A percentile compares a stretch with the other conserved stretches of the same genome.
Evolutionary conservation across 2,329 filamentous ascomycete genomes (phyloP).

Genomic region (Xylogone sp.): DNA sequence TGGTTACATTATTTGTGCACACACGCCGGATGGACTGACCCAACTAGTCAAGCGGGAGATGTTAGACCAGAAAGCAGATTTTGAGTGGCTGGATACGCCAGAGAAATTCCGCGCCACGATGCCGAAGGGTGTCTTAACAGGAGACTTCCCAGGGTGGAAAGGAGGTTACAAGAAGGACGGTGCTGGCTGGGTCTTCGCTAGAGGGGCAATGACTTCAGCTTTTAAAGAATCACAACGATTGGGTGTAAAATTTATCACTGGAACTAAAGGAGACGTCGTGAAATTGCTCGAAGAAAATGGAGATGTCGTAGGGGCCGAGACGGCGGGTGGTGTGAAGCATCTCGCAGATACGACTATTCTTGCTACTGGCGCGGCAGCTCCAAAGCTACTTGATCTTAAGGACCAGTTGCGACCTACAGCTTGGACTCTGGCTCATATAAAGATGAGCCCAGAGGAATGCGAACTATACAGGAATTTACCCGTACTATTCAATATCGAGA

Average conservation of each 20-base stretch:
- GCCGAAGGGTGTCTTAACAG: conserved; percentile 47
- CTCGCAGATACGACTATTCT: conserved; percentile 42
- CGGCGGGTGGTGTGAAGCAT: conserved; percentile 36
- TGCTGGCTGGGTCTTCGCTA: conserved; percentile 52
- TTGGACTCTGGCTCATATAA: conserved; percentile 49
- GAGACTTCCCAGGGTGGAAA: conserved; percentile 45
- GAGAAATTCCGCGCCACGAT: conserved; percentile 46
- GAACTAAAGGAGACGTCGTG: conserved; percentile 33
- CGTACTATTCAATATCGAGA: conserved; percentile 44
- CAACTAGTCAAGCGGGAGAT: conserved; percentile 33
- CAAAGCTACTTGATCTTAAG: conserved; percentile 44
- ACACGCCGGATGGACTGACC: conserved; percentile 33
- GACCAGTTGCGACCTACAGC: conserved; percentile 49
- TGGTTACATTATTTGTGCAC: conserved; percentile 41
- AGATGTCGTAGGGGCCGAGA: conserved; percentile 39
- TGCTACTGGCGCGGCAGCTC: conserved; percentile 44
- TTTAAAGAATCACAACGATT: conserved; percentile 39
- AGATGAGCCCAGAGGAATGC: conserved; percentile 41
- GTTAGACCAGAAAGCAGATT: conserved; percentile 26
- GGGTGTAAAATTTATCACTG: conserved; percentile 44
- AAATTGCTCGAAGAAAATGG: conserved; percentile 33
- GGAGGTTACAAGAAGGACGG: conserved; percentile 41
- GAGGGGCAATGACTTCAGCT: conserved; percentile 42
- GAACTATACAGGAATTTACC: conserved; percentile 42
- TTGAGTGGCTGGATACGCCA: conserved; percentile 33